phyloP scores from a whole-genome alignment of 2,329 filamentous ascomycete genomes.

The Exophiala calicioides region DNA sequence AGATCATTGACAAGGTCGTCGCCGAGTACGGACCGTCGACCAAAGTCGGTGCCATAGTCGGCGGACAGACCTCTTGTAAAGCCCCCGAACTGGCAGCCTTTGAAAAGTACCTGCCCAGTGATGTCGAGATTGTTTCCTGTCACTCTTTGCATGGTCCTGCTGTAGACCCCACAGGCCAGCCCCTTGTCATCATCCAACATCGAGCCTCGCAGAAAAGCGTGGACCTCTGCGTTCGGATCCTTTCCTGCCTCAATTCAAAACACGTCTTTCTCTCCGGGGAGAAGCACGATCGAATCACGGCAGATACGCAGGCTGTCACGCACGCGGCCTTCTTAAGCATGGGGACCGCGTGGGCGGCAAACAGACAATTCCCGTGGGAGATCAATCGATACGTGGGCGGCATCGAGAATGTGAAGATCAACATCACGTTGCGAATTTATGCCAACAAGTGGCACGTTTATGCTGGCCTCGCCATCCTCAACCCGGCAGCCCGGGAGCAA shows the following conservation, averaged over 20 bases:
- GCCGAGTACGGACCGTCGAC: slow-evolving; percentile 89
- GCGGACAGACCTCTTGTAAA: slow-evolving; percentile 97
- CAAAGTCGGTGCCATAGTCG: slow-evolving; percentile 91
- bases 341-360: slow-evolving; percentile 96
- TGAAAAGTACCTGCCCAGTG: slow-evolving; percentile 79
- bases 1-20: slow-evolving; percentile 83
- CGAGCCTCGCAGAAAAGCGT: slow-evolving; percentile 77
- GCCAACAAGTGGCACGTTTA: slow-evolving; percentile 99
- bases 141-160: slow-evolving; percentile 94
- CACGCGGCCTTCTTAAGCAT: slow-evolving; percentile 96
- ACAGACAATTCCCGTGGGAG: slow-evolving; percentile 96
- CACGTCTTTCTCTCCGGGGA: slow-evolving; percentile 83
- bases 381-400: slow-evolving; percentile 92
- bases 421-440: slow-evolving; percentile 95
- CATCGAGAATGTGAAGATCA: slow-evolving; percentile 99
- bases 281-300: slow-evolving; percentile 94
- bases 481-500: slow-evolving; percentile 86
- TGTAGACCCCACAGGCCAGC: slow-evolving; percentile 85
- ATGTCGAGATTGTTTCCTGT: slow-evolving; percentile 92
- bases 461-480: slow-evolving; percentile 92
- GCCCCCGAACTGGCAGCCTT: slow-evolving; percentile 94
- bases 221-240: slow-evolving; percentile 74
- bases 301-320: slow-evolving; percentile 96
- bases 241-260: slow-evolving; percentile 81
- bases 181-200: slow-evolving; percentile 89